A percentile compares a stretch with the other conserved stretches of the same genome.
phyloP scores from a whole-genome alignment of 768 basidiomycete species.

The Amanita fuliginea region DNA sequence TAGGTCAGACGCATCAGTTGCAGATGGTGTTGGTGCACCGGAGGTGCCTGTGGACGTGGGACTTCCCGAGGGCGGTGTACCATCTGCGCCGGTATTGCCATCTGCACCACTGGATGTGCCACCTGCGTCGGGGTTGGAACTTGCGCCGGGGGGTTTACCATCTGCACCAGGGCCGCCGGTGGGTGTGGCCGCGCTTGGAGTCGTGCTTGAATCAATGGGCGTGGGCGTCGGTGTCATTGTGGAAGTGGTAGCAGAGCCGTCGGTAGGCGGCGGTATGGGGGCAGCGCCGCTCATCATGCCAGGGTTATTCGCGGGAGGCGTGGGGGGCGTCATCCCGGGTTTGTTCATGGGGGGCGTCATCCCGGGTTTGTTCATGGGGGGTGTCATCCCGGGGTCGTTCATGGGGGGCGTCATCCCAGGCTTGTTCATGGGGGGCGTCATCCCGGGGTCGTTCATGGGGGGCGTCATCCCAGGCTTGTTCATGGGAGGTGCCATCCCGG shows the following conservation, averaged over 20 bases:
- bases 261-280: background rate
- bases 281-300: too few species aligned
- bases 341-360: background rate
- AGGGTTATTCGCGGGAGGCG: too few species aligned
- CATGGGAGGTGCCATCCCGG: background rate
- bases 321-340: too few species aligned
- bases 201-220: background rate
- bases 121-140: background rate
- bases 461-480: background rate
- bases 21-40: background rate
- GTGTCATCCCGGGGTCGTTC: background rate
- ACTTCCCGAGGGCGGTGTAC: background rate
- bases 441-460: background rate
- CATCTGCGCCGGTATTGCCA: constrained; percentile 1
- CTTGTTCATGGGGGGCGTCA: background rate
- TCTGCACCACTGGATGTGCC: background rate
- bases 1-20: background rate
- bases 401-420: background rate
- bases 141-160: background rate
- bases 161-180: background rate
- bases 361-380: background rate
- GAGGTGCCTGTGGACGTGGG: background rate
- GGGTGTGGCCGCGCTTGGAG: background rate
- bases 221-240: too few species aligned
- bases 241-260: background rate